Conservation (phyloP, 169 alveolate genomes). For the Cryptosporidium tyzzeri region DNA sequence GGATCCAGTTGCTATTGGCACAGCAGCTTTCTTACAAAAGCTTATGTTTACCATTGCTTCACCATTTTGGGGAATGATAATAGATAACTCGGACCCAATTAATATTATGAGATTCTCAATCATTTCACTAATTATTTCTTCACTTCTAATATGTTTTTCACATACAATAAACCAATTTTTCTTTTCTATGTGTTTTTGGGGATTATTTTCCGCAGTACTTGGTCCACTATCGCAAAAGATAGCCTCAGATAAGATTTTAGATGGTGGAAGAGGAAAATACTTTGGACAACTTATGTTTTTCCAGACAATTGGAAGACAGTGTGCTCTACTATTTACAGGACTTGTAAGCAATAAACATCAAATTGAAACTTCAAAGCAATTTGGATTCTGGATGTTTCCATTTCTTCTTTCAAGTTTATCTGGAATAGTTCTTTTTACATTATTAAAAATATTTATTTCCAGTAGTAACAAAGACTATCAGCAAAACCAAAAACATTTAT, state of each 20-base stretch:
- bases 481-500: background rate
- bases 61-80: conserved; percentile 57
- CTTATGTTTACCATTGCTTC: conserved; percentile 43
- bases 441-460: conserved; percentile 10
- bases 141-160: conserved; percentile 36
- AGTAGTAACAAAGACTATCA: background rate
- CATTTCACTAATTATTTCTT: conserved; percentile 10
- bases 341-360: background rate
- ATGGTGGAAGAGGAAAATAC: conserved; percentile 47
- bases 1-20: conserved; percentile 54
- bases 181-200: conserved; percentile 73
- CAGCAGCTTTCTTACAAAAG: conserved; percentile 66
- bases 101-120: conserved; percentile 30
- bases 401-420: conserved; percentile 31
- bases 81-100: conserved; percentile 28
- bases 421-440: conserved; percentile 12
- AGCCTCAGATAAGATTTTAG: conserved; percentile 18
- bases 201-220: conserved; percentile 54
- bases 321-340: conserved; percentile 42
- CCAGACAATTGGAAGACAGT: conserved; percentile 56
- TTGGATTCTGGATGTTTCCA: conserved; percentile 61
- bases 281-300: conserved; percentile 65
- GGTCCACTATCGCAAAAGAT: conserved; percentile 67
- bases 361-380: background rate
- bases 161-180: conserved; percentile 15